Evolutionary conservation across 805 yeast genomes (phyloP).

Genomic region (Hanseniaspora jakobsenii): DNA sequence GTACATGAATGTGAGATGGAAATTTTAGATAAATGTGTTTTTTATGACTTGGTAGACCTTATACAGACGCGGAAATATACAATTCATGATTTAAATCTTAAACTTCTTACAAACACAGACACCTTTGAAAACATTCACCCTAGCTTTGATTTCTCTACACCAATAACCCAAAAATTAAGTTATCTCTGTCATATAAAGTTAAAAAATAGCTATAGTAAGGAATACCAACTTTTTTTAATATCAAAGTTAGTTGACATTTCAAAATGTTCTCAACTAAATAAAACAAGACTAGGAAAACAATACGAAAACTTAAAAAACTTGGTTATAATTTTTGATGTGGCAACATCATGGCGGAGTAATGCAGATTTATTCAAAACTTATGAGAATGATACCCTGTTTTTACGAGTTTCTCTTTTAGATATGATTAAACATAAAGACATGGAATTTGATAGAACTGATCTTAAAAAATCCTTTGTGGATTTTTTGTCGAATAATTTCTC

Average conservation of each 20-base stretch:
- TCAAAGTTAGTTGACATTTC: background rate
- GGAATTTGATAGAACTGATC: background rate
- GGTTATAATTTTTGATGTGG: slow-evolving; percentile 3
- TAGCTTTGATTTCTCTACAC: background rate
- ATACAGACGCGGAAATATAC: background rate
- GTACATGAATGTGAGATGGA: slow-evolving; percentile 11
- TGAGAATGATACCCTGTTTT: background rate
- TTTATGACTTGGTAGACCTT: background rate
- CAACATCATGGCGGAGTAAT: background rate
- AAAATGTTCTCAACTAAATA: background rate
- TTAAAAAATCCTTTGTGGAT: background rate
- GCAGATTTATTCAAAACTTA: no score
- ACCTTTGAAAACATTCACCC: background rate
- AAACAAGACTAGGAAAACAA: background rate
- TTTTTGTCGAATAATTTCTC: background rate
- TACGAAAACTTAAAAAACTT: background rate
- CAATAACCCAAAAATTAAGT: background rate
- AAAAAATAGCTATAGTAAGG: background rate
- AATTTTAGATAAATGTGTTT: slow-evolving; percentile 13
- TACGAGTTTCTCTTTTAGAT: background rate
- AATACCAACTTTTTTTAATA: slow-evolving; percentile 1
- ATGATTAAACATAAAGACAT: background rate
- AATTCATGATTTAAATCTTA: background rate
- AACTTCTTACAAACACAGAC: no score
- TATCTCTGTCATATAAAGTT: slow-evolving; percentile 1